These are phyloP conservation scores for Chimonanthus praecox DNA, from an alignment of 164 flowering plant species.

Conservation along the genomic window DNA sequence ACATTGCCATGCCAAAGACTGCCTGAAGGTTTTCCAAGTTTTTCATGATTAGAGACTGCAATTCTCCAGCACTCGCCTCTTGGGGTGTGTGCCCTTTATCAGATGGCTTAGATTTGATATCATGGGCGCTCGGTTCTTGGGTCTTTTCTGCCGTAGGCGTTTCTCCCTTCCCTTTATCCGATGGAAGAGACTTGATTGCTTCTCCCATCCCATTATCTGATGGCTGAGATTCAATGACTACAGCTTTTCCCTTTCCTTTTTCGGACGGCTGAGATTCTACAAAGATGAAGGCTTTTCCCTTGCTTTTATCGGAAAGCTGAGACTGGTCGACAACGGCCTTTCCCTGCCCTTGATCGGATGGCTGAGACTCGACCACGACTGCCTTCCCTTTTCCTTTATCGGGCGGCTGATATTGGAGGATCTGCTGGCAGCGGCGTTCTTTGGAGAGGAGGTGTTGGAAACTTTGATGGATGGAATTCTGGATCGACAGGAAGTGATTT, in stretches of 20 bases:
- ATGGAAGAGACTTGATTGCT: not conserved
- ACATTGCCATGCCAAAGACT: not conserved
- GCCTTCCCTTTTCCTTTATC: too few species aligned
- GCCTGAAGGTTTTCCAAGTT: not conserved
- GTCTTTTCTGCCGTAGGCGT: too few species aligned
- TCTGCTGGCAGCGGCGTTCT: not conserved
- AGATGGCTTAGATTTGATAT: not conserved
- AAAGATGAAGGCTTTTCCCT: too few species aligned
- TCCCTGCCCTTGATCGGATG: not conserved
- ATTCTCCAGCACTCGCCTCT: not conserved
- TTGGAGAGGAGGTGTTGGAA: not conserved
- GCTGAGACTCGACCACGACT: not conserved
- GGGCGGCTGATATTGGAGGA: not conserved
- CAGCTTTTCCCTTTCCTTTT: not conserved
- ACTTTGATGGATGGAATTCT: not conserved
- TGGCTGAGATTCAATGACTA: not conserved
- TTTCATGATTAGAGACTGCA: not conserved
- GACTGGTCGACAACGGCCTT: too few species aligned
- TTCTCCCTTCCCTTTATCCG: not conserved
- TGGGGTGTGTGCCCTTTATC: not conserved
- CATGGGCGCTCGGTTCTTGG: too few species aligned
- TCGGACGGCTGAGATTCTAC: not conserved
- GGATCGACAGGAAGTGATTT: constrained; percentile 1
- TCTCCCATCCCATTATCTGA: too few species aligned
- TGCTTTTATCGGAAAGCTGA: too few species aligned